Percentiles rank a stretch among this genome's conserved stretches.
Evolutionary conservation across 805 yeast genomes (phyloP).

Genomic region (Scheffersomyces ergatensis): DNA sequence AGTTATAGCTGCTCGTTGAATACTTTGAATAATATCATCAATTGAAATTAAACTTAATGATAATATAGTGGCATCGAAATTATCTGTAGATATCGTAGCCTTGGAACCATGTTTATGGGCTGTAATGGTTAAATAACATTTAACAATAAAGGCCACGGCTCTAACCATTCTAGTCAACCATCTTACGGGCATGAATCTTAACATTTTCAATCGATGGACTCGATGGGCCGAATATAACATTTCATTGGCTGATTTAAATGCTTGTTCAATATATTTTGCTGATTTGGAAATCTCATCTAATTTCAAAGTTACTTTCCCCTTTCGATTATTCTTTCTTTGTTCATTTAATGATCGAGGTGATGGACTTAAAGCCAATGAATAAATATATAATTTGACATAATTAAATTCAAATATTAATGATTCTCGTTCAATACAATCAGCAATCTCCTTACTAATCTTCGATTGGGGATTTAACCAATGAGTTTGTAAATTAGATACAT

Average conservation of each 20-base stretch:
- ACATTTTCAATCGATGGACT: conserved; percentile 59
- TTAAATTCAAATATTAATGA: conserved; percentile 77
- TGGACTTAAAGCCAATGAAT: conserved; percentile 71
- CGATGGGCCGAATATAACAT: conserved; percentile 68
- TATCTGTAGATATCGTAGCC: conserved; percentile 17
- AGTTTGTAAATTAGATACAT: conserved; percentile 18
- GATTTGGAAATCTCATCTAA: conserved; percentile 70
- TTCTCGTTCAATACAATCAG: conserved; percentile 56
- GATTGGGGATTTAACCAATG: conserved; percentile 26
- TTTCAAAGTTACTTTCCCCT: conserved; percentile 35
- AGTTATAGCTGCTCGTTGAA: conserved; percentile 70
- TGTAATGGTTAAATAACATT: conserved; percentile 71
- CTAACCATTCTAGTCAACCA: conserved; percentile 86
- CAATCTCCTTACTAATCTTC: conserved; percentile 36
- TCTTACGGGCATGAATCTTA: conserved; percentile 84
- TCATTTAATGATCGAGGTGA: conserved; percentile 19
- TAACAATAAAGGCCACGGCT: conserved; percentile 87
- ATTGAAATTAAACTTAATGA: conserved; percentile 63
- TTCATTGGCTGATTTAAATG: conserved; percentile 82
- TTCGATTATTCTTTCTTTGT: conserved; percentile 12
- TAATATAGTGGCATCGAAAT: conserved; percentile 48
- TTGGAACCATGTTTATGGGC: conserved; percentile 32
- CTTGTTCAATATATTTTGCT: conserved; percentile 76
- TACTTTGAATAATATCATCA: conserved; percentile 65
- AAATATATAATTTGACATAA: conserved; percentile 80